Base-by-base conservation (phyloP, 2,329 filamentous ascomycete species). In the Lachnellula cervina region DNA sequence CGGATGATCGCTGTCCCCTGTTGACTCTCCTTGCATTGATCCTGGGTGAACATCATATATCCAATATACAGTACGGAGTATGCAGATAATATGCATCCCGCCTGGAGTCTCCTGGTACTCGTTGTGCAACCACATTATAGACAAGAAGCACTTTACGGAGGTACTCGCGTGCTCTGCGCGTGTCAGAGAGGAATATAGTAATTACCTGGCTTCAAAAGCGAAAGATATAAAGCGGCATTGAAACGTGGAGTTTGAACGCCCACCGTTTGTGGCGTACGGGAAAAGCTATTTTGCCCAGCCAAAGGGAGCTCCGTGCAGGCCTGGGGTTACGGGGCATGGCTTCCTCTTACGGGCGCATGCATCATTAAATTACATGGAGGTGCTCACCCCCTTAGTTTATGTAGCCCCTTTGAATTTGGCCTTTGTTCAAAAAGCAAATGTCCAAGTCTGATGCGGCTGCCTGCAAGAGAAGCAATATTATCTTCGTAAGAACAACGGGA, bases 11-110 rank as follows among this genome's bases (percentile, higher is more conserved):
- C 23, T 34, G 46, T 52, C 62, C 58, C 55, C 53, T 53, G 49
- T 49, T 61, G 58, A 54, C 48, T 50, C 51, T 48, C 50, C 54
- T 49, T 38, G 35, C 52, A 47, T 55, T 38, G 51, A 61, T 59
- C 62, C 62, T 58, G 47, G 62, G 40, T 53, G 60, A 55, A 54
- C 52, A 64, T 66, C 60, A 55, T 59, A 59, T 32, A 64, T 64
- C 62, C 61, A 64, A 62, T 66, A 65, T 61, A n/a, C n/a, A n/a
- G n/a, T n/a, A n/a, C n/a, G n/a, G n/a, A n/a, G n/a, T n/a, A 63
- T 66, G 61, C 61, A 64, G 52, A 64, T 54, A 59, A 60, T 59
- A 59, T 53, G 49, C 47, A 56, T 52, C 56, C 55, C 28, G 40
- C 49, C 45, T 54, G 25, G 32, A 46, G 16, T 34, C 17, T 38